Percentiles rank a stretch among this genome's conserved stretches.
These are phyloP conservation scores for Phytophthora citrophthora DNA, from an alignment of 352 stramenopile species.

Conservation along the genomic window DNA sequence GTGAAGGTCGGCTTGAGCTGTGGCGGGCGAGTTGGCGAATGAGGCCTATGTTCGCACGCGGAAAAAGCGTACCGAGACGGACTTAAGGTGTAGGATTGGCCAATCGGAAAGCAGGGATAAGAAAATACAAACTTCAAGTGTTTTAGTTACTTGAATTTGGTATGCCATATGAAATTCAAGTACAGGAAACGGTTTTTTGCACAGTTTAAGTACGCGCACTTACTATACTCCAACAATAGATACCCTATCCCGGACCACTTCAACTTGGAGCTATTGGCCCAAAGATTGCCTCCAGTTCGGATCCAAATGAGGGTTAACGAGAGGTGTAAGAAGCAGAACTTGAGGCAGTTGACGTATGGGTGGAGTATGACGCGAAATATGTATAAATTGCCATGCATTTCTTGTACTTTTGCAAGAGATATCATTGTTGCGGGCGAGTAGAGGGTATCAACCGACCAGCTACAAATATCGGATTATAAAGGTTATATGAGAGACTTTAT, in stretches of 20 bases:
- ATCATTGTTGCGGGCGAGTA: neutral
- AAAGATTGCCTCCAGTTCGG: slow-evolving; percentile 1
- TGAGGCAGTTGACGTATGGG: neutral
- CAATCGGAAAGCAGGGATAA: neutral
- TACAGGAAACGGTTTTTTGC: neutral
- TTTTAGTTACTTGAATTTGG: neutral
- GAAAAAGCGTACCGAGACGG: neutral
- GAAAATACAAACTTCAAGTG: slow-evolving; percentile 8
- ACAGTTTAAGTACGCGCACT: slow-evolving; percentile 7
- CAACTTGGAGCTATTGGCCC: slow-evolving; percentile 8
- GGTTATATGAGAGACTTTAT: slow-evolving; percentile 29
- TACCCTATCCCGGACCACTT: slow-evolving; percentile 25
- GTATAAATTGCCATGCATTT: neutral
- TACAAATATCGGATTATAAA: slow-evolving; percentile 16
- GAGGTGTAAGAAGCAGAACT: neutral
- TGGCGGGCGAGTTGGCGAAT: slow-evolving; percentile 30
- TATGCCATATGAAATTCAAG: slow-evolving; percentile 3
- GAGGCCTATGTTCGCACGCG: slow-evolving; percentile 9
- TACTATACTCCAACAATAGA: neutral
- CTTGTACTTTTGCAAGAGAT: too few relatives aligned
- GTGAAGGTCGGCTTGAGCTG: slow-evolving; percentile 8
- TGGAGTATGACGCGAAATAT: neutral
- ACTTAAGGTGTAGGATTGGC: slow-evolving; percentile 8
- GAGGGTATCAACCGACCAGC: neutral
- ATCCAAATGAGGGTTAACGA: neutral